Evolutionary conservation across 768 basidiomycete species (phyloP), one percentile per base, ranked within the genome.

Genomic region (Termitomyces sp.): DNA sequence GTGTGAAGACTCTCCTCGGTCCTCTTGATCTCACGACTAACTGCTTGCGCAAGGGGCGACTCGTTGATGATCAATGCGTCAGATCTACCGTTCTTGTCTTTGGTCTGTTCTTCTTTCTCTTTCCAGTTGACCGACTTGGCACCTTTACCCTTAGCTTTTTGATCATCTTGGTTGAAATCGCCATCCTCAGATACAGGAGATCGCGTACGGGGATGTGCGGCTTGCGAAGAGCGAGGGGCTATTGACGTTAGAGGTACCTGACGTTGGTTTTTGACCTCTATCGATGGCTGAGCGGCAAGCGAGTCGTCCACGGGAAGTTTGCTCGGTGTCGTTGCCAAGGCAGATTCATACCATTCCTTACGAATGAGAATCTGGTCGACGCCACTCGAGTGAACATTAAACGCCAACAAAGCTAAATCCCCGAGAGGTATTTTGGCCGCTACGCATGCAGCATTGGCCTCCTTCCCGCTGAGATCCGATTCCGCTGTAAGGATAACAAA

Each of bases 401-500:
- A 94, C 35, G 90, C 91, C 6, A 92, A 90, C 55, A 94, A 79
- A 28, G 91, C 90, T 40, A 93, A 77, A 65, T 92, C 89, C 44
- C 89, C 88, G 1, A 88, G 85, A 7, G 82, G 79, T 6, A 92
- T 80, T 68, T 92, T 92, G 3, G 91, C 91, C 3, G 91, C 91
- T 22, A 91, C 80, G 64, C 91, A 93, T 7, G 91, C 91, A 11
- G 91, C 91, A 67, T 88, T 86, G 0, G 91, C 90, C 71, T 93
- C 91, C 57, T 90, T 88, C 15, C 91, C 91, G 59, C 84, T 82
- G 3, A 91, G 91, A 72, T 93, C 92, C 4, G 90, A 87, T 67
- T 94, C 91, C 2, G 87, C 89, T 3, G 90, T 91, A 46, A 94
- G 81, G 58, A 94, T 92, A 66, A 94, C 91, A 70, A 94, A 92